Conservation (phyloP, 371 early-diverging fungal species). For the Actinomortierella wolfii region DNA sequence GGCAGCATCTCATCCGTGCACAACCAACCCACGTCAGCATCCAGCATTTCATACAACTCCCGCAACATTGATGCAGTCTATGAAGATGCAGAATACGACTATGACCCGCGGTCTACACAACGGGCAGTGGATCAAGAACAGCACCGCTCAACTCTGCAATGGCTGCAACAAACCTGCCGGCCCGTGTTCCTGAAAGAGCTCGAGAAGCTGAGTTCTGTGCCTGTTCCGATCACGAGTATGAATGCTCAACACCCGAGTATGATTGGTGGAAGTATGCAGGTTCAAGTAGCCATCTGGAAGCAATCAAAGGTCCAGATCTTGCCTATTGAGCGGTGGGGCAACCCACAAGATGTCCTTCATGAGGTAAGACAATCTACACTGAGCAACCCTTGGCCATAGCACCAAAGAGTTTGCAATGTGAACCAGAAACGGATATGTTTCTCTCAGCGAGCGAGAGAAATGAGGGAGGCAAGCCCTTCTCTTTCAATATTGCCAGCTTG, state of each 20-base stretch:
- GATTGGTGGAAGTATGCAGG: slow-evolving; percentile 32
- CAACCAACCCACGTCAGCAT: too few species aligned
- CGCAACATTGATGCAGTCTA: too few species aligned
- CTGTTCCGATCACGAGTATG: slow-evolving; percentile 33
- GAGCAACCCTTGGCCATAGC: neutral
- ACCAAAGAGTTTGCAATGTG: too few species aligned
- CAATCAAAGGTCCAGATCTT: slow-evolving; percentile 35
- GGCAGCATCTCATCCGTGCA: slow-evolving; percentile 26
- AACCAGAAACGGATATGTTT: too few species aligned
- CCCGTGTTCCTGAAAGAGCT: slow-evolving; percentile 43
- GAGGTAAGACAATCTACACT: slow-evolving; percentile 19
- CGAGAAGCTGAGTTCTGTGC: slow-evolving; percentile 9
- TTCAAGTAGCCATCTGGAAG: slow-evolving; percentile 40
- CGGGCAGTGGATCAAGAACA: slow-evolving; percentile 13
- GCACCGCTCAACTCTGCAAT: slow-evolving; percentile 38
- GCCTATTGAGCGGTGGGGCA: slow-evolving; percentile 37
- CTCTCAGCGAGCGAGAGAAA: too few species aligned
- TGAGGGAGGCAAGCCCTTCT: too few species aligned
- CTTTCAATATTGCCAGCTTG: too few species aligned
- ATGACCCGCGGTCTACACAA: too few species aligned
- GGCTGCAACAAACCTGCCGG: slow-evolving; percentile 45
- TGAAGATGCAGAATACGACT: too few species aligned
- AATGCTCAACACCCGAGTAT: slow-evolving; percentile 26
- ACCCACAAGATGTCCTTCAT: slow-evolving; percentile 31
- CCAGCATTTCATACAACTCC: too few species aligned